A percentile compares a stretch with the other conserved stretches of the same genome.
Evolutionary conservation across 495 filamentous ascomycete species (phyloP).

Genomic region (Penicillium mononematosum): DNA sequence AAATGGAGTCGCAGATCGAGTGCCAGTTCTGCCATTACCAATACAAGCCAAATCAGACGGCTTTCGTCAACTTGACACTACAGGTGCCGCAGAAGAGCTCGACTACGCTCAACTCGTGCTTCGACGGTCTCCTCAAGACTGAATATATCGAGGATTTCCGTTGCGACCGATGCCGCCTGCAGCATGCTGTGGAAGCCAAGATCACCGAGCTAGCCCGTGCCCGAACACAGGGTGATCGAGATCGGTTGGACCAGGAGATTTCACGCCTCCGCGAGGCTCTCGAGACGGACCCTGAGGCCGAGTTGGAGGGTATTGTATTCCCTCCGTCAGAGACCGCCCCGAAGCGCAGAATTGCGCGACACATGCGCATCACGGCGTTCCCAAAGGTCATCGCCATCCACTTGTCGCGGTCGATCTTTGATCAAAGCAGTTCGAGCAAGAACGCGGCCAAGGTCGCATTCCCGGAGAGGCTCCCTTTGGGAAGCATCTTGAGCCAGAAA

Average conservation of each 20-base stretch:
- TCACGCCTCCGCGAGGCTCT: conserved; percentile 59
- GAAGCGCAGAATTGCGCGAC: conserved; percentile 77
- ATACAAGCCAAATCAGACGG: conserved; percentile 75
- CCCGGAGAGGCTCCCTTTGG: conserved; percentile 77
- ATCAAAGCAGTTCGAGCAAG: conserved; percentile 76
- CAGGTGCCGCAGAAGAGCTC: conserved; percentile 79
- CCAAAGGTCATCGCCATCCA: conserved; percentile 90
- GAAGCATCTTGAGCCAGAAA: conserved; percentile 71
- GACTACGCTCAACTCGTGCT: conserved; percentile 69
- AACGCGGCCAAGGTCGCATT: conserved; percentile 93
- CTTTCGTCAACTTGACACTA: conserved; percentile 89
- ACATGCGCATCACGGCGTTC: conserved; percentile 80
- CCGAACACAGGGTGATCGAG: conserved; percentile 46
- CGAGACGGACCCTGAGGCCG: conserved; percentile 72
- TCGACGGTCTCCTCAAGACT: conserved; percentile 90
- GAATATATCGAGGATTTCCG: conserved; percentile 97
- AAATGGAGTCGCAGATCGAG: conserved; percentile 86
- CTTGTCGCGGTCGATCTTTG: conserved; percentile 88
- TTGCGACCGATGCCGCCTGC: conserved; percentile 87
- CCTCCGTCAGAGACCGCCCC: conserved; percentile 72
- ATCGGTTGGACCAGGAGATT: conserved; percentile 56
- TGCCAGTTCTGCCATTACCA: conserved; percentile 87
- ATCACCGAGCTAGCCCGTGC: conserved; percentile 49
- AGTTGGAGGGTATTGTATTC: conserved; percentile 68
- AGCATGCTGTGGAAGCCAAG: conserved; percentile 64